Base-by-base conservation (phyloP, 768 basidiomycete genomes). In the Amanita pseudoporphyria region DNA sequence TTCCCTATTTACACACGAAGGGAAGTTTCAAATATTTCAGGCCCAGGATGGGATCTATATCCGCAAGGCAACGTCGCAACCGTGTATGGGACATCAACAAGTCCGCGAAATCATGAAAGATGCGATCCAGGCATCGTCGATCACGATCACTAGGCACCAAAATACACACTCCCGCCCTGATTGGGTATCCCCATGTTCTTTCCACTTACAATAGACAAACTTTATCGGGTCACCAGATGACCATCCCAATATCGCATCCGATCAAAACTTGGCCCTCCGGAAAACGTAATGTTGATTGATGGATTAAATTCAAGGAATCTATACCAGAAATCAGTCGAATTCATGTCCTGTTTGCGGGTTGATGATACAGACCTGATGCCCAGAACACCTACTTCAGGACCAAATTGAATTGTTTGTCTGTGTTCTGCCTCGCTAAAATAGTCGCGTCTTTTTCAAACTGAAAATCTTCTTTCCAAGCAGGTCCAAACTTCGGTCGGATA, bases 221-320 rank as follows among this genome's bases (percentile, higher is more conserved):
- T 79, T 73, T 28, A 94, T 87, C 0, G 88, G n/a, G n/a, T n/a
- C n/a, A n/a, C n/a, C n/a, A n/a, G 91, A 64, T 94, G 92, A 19
- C 89, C 87, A 56, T 95, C 91, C 94, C 94, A 97, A 60, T 95
- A 95, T 57, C 77, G 71, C 62, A 85, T 75, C 31, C 96, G 67
- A 61, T 91, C 87, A 58, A 97, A 90, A 0, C 77, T 77, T 16
- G 95, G 65, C 0, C 89, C 87, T 10, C 85, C 90, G 94, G 92
- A 1, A 98, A 71, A 22, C 79, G 76, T 3, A 94, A 70, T 22
- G 79, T 71, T n/a, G 30, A 87, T 71, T 18, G 70, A 70, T 6
- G 79, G 84, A 40, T 67, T 69, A 60, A 92, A 91, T 47, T 79
- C 77, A 46, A 90, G 73, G 60, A 87, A 93, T 6, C 87, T 85